A percentile compares a stretch with the other conserved stretches of the same genome.
Evolutionary conservation across 2,329 filamentous ascomycete species (phyloP).

Genomic region (Metarhizium sp.): DNA sequence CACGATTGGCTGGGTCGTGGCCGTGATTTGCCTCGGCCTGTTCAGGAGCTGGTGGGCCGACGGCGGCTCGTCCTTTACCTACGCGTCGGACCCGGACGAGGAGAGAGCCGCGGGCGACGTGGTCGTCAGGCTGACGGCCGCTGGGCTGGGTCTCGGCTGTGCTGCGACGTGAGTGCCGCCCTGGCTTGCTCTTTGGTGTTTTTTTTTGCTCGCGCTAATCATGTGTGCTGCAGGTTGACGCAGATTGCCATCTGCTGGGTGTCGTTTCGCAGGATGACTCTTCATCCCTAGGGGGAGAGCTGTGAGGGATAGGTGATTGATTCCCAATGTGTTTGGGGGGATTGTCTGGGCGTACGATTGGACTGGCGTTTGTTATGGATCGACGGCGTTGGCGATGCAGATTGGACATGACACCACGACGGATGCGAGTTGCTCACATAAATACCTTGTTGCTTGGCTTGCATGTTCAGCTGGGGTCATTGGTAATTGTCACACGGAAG

Average conservation of each 20-base stretch:
- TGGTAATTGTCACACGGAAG: too few relatives aligned
- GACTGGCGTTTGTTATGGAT: too few relatives aligned
- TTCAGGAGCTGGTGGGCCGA: slow-evolving; percentile 2
- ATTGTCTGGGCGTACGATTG: too few relatives aligned
- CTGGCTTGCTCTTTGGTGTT: neutral
- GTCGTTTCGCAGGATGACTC: slow-evolving; percentile 1
- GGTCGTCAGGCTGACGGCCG: neutral
- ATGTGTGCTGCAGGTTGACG: neutral
- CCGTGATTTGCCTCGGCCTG: neutral
- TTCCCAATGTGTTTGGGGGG: too few relatives aligned
- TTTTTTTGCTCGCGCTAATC: neutral
- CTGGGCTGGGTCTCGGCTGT: slow-evolving; percentile 1
- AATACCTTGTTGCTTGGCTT: too few relatives aligned
- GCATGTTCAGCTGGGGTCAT: too few relatives aligned
- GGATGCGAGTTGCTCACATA: too few relatives aligned
- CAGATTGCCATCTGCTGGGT: slow-evolving; percentile 3
- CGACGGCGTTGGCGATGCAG: too few relatives aligned
- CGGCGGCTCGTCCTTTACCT: neutral
- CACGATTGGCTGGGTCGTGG: slow-evolving; percentile 4
- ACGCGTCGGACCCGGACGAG: neutral
- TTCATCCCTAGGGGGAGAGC: neutral
- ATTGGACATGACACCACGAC: too few relatives aligned
- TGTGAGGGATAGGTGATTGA: too few relatives aligned
- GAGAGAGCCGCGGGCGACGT: neutral
- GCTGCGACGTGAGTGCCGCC: neutral